Percentiles rank a stretch among this genome's conserved stretches.
phyloP scores from a whole-genome alignment of 495 filamentous ascomycete species.

The Daldinia bambusicola region DNA sequence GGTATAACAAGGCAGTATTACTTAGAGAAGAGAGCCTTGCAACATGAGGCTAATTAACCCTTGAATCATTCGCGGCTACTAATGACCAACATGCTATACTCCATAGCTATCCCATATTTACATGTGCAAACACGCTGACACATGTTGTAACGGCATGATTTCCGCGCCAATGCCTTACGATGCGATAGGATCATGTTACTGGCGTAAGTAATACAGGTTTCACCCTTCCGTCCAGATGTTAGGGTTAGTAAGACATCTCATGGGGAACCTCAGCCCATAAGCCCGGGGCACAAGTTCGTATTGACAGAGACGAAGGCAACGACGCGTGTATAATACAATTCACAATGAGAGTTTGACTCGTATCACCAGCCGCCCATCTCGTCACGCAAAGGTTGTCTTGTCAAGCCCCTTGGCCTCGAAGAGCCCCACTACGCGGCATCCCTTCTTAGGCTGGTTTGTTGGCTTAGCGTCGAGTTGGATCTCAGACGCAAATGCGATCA shows the following conservation, averaged over 20 bases:
- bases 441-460: not conserved
- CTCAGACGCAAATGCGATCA: slow-evolving; percentile 23
- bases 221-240: slow-evolving; percentile 1
- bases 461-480: slow-evolving; percentile 21
- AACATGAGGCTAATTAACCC: not conserved
- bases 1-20: not conserved
- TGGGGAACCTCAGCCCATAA: not conserved
- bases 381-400: not conserved
- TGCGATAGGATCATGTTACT: slow-evolving; percentile 1
- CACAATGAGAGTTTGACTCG: not conserved
- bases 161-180: not conserved
- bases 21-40: not conserved
- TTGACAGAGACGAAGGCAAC: not conserved
- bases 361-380: not conserved
- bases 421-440: not conserved
- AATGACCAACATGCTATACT: not conserved
- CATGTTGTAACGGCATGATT: not conserved
- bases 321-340: not conserved
- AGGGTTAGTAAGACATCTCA: not conserved
- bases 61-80: not conserved
- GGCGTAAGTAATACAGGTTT: slow-evolving; percentile 6
- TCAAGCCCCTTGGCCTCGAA: not conserved
- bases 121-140: slow-evolving; percentile 1
- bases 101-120: not conserved
- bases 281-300: not conserved